Base-by-base conservation (phyloP, 1,284 basidiomycete genomes). In the Puccinia brachypodii region DNA sequence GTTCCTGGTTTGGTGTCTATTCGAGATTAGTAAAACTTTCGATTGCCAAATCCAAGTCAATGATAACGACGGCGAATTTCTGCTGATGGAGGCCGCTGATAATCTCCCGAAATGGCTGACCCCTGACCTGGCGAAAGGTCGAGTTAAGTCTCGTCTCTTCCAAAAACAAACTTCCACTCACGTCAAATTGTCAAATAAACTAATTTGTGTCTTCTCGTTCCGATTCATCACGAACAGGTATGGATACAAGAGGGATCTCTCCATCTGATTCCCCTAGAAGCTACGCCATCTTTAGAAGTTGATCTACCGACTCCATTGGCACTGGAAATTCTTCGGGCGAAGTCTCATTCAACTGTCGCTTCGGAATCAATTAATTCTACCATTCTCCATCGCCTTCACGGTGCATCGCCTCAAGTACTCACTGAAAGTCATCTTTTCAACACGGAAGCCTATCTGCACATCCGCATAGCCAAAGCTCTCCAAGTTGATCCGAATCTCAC, bases 21-120 rank as follows among this genome's bases (percentile, higher is more conserved):
- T 89, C 84, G 90, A 94, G 87, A 89, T 96, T 79, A 92, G 91
- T 83, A 87, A 88, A 71, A 90, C 90, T 83, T 95, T 93, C 92
- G 91, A 94, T 84, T 88, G 93, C 62, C 31, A 64, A 13, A 69
- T 28, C 76, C 87, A 94, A 84, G 89, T 92, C 0, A 91, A 90
- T 83, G 96, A 98, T 87, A 92, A 93, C 3, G 96, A 99, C 86
- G 97, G 97, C 40, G 94, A 99, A 85, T 98, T 99, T 85, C 87
- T 99, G 58, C 89, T 99, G 82, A 98, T 99, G 83, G 96, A 99
- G 88, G 96, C 94, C 2, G 97, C 97, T 13, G 93, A 98, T 79
- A 89, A 89, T 71, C 88, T 99, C 13, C 96, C 96, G 3, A 88
- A 89, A 0, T 99, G 96, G 97, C 91, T 98, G 64, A 92, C 92